Base-by-base conservation (phyloP, 2,329 filamentous ascomycete genomes). In the Aspergillus vadensis region DNA sequence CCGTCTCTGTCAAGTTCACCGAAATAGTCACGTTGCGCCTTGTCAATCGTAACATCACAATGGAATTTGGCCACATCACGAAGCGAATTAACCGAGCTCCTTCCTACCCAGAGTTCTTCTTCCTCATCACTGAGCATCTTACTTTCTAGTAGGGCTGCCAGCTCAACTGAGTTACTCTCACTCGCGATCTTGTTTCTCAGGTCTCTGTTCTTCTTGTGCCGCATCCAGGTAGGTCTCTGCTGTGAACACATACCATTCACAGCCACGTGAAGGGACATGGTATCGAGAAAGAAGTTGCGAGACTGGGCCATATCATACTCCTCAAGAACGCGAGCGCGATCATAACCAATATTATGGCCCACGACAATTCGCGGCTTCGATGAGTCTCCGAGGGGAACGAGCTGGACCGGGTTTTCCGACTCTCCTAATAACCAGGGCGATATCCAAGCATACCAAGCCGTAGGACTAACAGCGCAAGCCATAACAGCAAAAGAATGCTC, bases 211-310 rank as follows among this genome's bases (percentile, higher is more conserved):
- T 99, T 99, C 73, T 92, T 91, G 76, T 97, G 91, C 75, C 91
- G 96, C 88, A 97, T 92, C 95, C 95, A 99, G 0, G 91, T 97
- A 8, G 96, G 95, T 53, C 95, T 86, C 76, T 99, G 95, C 66
- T 91, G 89, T 21, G 95, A 98, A 77, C 95, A 99, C 95, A 99
- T 99, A 63, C 95, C 95, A 73, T 99, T 99, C 23, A 97, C 94
- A 2, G 96, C 96, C 7, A 97, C 94, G 74, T 99, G 95, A 19
- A 99, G 81, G 1, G 94, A 98, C 95, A 99, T 99, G 30, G 95
- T 99, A 74, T 99, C 95, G 55, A 99, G 78, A 73, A 97, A 99
- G 47, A 86, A 89, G 67, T 92, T 98, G 41, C 87, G 86, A 1
- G 91, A 89, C 74, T 97, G 94, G 57, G 86, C 82, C 43, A 98